A percentile compares a stretch with the other conserved stretches of the same genome.
Conservation (phyloP, 2,329 filamentous ascomycete species). For the Neoscytalidium dimidiatum region DNA sequence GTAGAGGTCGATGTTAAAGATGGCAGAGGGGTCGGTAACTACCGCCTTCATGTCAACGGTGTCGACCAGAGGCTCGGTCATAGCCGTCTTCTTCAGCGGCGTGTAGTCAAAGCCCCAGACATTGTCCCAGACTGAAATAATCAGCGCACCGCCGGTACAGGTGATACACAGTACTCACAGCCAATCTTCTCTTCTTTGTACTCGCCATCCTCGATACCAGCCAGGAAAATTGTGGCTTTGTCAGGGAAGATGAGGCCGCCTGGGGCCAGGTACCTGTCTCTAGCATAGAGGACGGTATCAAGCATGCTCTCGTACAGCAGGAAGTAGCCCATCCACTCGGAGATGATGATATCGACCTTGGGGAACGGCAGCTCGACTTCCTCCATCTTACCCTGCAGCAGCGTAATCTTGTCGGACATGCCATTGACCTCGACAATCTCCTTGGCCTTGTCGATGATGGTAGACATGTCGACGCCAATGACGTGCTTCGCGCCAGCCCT, state of each 20-base stretch:
- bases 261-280: conserved; percentile 82
- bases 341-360: conserved; percentile 99
- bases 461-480: conserved; percentile 99
- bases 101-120: conserved; percentile 98
- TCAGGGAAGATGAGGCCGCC: conserved; percentile 97
- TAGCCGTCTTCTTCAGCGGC: conserved; percentile 87
- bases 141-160: conserved; percentile 22
- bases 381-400: conserved; percentile 99
- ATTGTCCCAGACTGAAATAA: conserved; percentile 86
- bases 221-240: conserved; percentile 96
- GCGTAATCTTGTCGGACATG: conserved; percentile 92
- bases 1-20: conserved; percentile 91
- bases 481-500: conserved; percentile 97
- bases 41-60: conserved; percentile 97
- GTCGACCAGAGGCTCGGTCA: conserved; percentile 95
- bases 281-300: conserved; percentile 94
- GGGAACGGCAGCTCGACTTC: conserved; percentile 91
- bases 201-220: conserved; percentile 96
- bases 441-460: conserved; percentile 96
- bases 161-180: conserved; percentile 62
- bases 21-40: conserved; percentile 83
- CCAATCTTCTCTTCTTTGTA: conserved; percentile 99
- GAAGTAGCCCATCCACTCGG: conserved; percentile 99
- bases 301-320: conserved; percentile 98
- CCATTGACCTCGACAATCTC: conserved; percentile 94